Evolutionary conservation across 805 yeast genomes (phyloP).

Genomic region (Wickerhamomyces canadensis): DNA sequence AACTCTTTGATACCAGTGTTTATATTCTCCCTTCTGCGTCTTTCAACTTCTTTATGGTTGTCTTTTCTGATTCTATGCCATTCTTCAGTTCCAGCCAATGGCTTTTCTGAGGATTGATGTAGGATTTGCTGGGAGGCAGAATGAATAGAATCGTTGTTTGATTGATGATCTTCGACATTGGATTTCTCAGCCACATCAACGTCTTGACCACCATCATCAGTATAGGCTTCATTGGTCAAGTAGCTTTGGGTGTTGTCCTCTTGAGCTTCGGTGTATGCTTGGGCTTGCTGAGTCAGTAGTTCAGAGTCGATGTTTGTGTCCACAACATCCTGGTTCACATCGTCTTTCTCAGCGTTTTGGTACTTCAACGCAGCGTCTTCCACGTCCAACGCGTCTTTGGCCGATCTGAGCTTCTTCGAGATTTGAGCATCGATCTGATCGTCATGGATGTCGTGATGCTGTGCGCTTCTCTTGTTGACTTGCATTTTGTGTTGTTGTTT

Average conservation of each 20-base stretch:
- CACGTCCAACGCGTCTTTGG: neutral
- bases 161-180: neutral
- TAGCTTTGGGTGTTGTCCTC: constrained; percentile 6
- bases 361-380: constrained; percentile 6
- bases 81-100: constrained; percentile 71
- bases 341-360: constrained; percentile 1
- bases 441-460: no score
- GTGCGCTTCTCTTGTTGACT: constrained; percentile 14
- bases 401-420: neutral
- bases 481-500: constrained; percentile 6
- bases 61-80: constrained; percentile 81
- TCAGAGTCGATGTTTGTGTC: constrained; percentile 20
- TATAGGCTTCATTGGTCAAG: neutral
- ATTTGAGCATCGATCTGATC: neutral
- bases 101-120: constrained; percentile 32
- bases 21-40: constrained; percentile 85
- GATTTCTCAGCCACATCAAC: neutral
- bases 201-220: neutral
- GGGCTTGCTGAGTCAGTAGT: constrained; percentile 14
- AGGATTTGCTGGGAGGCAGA: constrained; percentile 12
- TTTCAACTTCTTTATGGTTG: constrained; percentile 93
- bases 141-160: constrained; percentile 2
- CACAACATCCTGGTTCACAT: constrained; percentile 6
- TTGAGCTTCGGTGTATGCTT: constrained; percentile 4
- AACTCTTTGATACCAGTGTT: constrained; percentile 81